phyloP scores from a whole-genome alignment of 2,329 filamentous ascomycete species.

The Paradendryphiella salina region DNA sequence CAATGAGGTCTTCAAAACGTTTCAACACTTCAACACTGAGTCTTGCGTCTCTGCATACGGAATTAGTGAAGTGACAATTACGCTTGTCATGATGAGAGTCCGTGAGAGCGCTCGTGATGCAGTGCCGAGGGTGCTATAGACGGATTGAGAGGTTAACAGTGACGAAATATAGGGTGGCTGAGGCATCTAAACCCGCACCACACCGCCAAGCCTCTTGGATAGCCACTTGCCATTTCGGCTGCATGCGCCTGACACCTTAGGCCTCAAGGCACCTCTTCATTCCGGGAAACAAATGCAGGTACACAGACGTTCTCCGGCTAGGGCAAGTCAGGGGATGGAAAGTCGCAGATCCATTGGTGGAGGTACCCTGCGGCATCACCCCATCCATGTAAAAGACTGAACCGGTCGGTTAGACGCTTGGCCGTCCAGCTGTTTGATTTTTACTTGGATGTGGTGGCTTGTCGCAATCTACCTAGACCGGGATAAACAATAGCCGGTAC shows the following conservation, averaged over 20 bases:
- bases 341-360: slow-evolving; percentile 30
- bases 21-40: slow-evolving; percentile 32
- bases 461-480: slow-evolving; percentile 21
- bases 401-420: too few relatives aligned
- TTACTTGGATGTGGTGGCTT: too few relatives aligned
- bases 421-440: too few relatives aligned
- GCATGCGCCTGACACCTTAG: slow-evolving; percentile 23
- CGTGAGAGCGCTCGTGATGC: slow-evolving; percentile 6
- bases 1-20: slow-evolving; percentile 23
- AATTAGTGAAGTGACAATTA: too few relatives aligned
- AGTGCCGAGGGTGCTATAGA: slow-evolving; percentile 2
- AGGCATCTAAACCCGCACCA: slow-evolving; percentile 26
- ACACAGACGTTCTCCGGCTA: slow-evolving; percentile 20
- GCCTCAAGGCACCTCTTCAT: slow-evolving; percentile 14
- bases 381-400: too few relatives aligned
- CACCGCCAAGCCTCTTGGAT: slow-evolving; percentile 26
- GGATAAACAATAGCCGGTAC: slow-evolving; percentile 29
- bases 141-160: slow-evolving; percentile 5
- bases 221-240: slow-evolving; percentile 28
- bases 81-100: too few relatives aligned
- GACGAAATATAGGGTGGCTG: slow-evolving; percentile 12
- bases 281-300: slow-evolving; percentile 25
- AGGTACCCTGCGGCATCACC: slow-evolving; percentile 16
- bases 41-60: neutral
- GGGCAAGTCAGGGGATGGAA: slow-evolving; percentile 14